phyloP scores from a whole-genome alignment of 768 basidiomycete genomes.

The Suillus fuscotomentosus region DNA sequence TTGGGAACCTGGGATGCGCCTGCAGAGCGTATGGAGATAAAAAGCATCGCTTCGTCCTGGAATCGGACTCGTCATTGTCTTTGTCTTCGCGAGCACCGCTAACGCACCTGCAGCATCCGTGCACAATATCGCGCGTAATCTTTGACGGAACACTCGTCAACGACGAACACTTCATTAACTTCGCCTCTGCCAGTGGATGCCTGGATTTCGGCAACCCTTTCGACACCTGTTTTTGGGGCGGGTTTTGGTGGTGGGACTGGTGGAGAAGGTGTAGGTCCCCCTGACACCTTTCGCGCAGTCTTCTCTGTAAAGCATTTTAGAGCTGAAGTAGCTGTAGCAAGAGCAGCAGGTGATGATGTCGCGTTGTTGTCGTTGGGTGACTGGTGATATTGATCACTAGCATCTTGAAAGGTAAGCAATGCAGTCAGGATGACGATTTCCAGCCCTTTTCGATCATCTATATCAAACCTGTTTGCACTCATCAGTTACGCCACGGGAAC shows the following conservation, averaged over 20 bases:
- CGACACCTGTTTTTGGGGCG: slow-evolving; percentile 61
- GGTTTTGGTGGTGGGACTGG: slow-evolving; percentile 59
- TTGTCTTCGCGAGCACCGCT: not conserved
- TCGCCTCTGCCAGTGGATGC: slow-evolving; percentile 50
- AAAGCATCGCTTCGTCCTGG: slow-evolving; percentile 80
- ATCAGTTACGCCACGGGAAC: not conserved
- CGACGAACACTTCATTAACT: slow-evolving; percentile 72
- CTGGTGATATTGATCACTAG: slow-evolving; percentile 54
- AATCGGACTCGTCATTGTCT: not conserved
- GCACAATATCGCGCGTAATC: slow-evolving; percentile 74
- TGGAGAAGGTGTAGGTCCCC: slow-evolving; percentile 15
- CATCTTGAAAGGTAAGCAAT: slow-evolving; percentile 75
- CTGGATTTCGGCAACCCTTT: slow-evolving; percentile 73
- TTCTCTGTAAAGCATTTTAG: slow-evolving; percentile 6
- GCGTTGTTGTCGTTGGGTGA: slow-evolving; percentile 23
- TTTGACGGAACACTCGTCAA: slow-evolving; percentile 57
- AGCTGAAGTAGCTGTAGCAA: not conserved
- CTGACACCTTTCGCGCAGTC: slow-evolving; percentile 14
- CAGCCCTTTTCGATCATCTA: slow-evolving; percentile 81
- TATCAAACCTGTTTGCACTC: slow-evolving; percentile 60
- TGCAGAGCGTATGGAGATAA: slow-evolving; percentile 69
- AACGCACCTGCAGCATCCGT: slow-evolving; percentile 54
- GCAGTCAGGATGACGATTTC: slow-evolving; percentile 80
- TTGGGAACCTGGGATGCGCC: slow-evolving; percentile 67
- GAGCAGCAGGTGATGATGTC: not conserved